Evolutionary conservation across 768 basidiomycete species (phyloP).

Genomic region (Suillus clintonianus): DNA sequence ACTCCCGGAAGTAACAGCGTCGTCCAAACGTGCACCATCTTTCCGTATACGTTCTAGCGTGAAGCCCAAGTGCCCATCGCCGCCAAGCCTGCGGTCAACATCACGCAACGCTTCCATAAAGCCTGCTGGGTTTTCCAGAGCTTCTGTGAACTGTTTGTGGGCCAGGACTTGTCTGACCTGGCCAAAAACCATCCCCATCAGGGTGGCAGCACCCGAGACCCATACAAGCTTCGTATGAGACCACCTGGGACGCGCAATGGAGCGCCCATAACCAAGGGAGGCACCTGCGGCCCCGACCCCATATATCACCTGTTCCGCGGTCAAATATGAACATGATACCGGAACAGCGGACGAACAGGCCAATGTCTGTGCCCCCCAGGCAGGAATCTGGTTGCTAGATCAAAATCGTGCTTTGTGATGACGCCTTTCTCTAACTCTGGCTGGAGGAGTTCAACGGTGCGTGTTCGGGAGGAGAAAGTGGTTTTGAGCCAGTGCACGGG

Average conservation of each 20-base stretch:
- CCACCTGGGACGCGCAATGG: conserved; percentile 30
- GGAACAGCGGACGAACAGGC: conserved; percentile 37
- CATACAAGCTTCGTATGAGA: conserved; percentile 25
- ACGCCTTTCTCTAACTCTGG: conserved; percentile 31
- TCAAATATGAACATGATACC: conserved; percentile 4
- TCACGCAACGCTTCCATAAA: conserved; percentile 33
- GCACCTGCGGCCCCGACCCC: conserved; percentile 24
- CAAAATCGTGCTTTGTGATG: conserved; percentile 50
- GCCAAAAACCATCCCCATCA: conserved; percentile 35
- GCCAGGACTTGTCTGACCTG: conserved; percentile 28
- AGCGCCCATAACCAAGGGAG: conserved; percentile 26
- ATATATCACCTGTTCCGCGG: conserved; percentile 18
- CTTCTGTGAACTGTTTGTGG: conserved; percentile 31
- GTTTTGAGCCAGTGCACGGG: conserved; percentile 39
- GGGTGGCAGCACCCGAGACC: conserved; percentile 23
- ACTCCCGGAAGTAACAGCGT: not conserved
- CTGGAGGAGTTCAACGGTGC: conserved; percentile 29
- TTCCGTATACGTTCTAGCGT: conserved; percentile 24
- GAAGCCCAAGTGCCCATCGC: conserved; percentile 28
- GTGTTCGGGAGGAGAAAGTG: conserved; percentile 46
- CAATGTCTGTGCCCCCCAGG: conserved; percentile 48
- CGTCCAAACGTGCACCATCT: conserved; percentile 1
- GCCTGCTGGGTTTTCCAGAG: conserved; percentile 30
- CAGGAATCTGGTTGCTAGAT: conserved; percentile 54
- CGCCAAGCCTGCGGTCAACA: conserved; percentile 33